Conservation (phyloP, 768 basidiomycete genomes). For the Leccinellum rugosiceps region DNA sequence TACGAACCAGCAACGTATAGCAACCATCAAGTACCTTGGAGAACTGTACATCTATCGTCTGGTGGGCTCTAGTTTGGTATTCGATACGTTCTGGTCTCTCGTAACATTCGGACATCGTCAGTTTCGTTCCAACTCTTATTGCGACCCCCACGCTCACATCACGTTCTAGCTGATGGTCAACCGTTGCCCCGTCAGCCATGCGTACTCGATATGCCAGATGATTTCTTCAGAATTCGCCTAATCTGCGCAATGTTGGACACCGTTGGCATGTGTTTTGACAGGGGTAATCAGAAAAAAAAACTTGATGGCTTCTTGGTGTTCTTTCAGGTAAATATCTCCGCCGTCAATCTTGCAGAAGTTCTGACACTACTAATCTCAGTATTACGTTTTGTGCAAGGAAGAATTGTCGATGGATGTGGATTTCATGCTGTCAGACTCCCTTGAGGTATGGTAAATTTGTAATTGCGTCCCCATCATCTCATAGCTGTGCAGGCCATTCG, state of each 20-base stretch:
- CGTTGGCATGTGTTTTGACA: conserved; percentile 97
- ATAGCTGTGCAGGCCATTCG: conserved; percentile 63
- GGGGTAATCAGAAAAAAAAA: conserved; percentile 88
- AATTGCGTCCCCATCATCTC: not conserved
- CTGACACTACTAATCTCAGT: conserved; percentile 38
- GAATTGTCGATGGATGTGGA: conserved; percentile 96
- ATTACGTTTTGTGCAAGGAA: conserved; percentile 89
- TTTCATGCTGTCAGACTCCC: conserved; percentile 92
- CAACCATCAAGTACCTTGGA: conserved; percentile 91
- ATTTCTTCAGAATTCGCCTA: conserved; percentile 91
- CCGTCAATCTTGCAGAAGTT: not conserved
- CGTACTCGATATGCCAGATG: conserved; percentile 87
- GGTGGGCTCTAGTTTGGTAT: conserved; percentile 83
- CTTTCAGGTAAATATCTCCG: conserved; percentile 69
- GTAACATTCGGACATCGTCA: conserved; percentile 95
- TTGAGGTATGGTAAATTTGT: conserved; percentile 58
- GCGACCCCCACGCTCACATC: conserved; percentile 10
- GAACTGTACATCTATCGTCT: conserved; percentile 97
- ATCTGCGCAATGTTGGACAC: conserved; percentile 92
- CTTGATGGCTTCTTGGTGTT: conserved; percentile 89
- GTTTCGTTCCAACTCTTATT: conserved; percentile 30
- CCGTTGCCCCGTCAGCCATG: conserved; percentile 76
- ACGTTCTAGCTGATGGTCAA: conserved; percentile 72
- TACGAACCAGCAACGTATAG: conserved; percentile 89
- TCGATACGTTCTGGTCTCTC: conserved; percentile 92